These are phyloP conservation scores for Lichtheimia hyalospora DNA, from an alignment of 371 early-diverging fungal species.

Conservation along the genomic window DNA sequence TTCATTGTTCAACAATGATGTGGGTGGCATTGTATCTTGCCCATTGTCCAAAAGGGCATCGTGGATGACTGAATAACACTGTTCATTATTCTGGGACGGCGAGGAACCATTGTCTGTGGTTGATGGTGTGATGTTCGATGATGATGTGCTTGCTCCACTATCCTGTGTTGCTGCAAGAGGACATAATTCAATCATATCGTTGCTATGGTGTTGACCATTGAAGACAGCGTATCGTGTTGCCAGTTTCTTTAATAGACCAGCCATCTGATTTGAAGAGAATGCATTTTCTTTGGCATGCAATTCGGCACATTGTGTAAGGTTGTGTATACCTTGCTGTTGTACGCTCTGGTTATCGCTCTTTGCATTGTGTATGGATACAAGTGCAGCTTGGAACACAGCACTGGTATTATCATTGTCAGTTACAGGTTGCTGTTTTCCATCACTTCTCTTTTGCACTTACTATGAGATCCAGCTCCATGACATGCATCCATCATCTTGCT, in stretches of 20 bases:
- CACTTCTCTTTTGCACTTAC: conserved; percentile 27
- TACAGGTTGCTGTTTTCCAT: not conserved
- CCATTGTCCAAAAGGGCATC: too few species aligned
- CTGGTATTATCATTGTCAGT: conserved; percentile 9
- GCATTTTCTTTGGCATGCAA: conserved; percentile 14
- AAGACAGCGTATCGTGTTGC: conserved; percentile 9
- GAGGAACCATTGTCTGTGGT: too few species aligned
- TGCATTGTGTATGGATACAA: conserved; percentile 42
- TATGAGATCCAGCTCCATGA: conserved; percentile 40
- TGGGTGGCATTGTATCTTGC: too few species aligned
- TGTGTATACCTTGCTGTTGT: conserved; percentile 19
- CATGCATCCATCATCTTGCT: conserved; percentile 12
- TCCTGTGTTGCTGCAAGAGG: too few species aligned
- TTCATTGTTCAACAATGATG: not conserved
- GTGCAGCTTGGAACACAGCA: conserved; percentile 37
- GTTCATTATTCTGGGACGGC: too few species aligned
- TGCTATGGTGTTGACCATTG: not conserved
- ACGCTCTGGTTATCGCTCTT: conserved; percentile 29
- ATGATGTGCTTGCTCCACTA: too few species aligned
- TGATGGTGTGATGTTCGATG: too few species aligned
- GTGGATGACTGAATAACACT: too few species aligned
- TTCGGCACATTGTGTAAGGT: conserved; percentile 22
- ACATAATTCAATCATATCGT: too few species aligned
- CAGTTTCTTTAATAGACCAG: conserved; percentile 8
- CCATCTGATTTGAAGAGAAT: conserved; percentile 11